These are phyloP conservation scores for Alternaria viburni DNA, from an alignment of 2,329 filamentous ascomycete genomes.

Conservation along the genomic window DNA sequence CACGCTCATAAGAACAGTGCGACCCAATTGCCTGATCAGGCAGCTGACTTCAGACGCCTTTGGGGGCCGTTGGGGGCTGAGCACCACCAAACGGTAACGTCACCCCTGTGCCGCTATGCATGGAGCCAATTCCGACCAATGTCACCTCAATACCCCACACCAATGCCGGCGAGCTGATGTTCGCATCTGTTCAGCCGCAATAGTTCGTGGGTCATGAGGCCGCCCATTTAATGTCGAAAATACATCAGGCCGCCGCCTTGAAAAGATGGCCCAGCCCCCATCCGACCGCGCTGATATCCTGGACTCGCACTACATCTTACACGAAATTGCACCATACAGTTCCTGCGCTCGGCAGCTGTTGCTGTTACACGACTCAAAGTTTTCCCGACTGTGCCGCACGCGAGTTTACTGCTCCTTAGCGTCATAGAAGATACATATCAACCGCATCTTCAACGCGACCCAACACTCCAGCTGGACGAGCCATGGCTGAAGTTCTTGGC, in stretches of 20 bases:
- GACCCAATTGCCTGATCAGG: slow-evolving; percentile 6
- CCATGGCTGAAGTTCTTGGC: slow-evolving; percentile 29
- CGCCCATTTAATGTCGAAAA: slow-evolving; percentile 1
- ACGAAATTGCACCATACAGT: neutral
- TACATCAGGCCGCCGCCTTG: neutral
- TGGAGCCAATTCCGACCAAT: slow-evolving; percentile 27
- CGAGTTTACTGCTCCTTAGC: neutral
- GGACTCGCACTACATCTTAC: neutral
- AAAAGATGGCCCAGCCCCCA: neutral
- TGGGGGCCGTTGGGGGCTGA: slow-evolving; percentile 27
- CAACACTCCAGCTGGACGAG: neutral
- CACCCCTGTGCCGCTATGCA: slow-evolving; percentile 16
- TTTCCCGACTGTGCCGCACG: neutral
- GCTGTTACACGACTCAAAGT: neutral
- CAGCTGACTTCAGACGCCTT: slow-evolving; percentile 12
- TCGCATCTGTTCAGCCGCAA: slow-evolving; percentile 18
- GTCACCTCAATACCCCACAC: slow-evolving; percentile 14
- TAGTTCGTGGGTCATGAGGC: slow-evolving; percentile 15
- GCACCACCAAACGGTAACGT: slow-evolving; percentile 14
- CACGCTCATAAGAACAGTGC: slow-evolving; percentile 8
- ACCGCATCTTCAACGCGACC: neutral
- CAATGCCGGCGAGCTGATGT: slow-evolving; percentile 19
- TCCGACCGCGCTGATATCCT: neutral
- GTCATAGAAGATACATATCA: neutral
- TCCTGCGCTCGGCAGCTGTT: neutral